Base-by-base conservation (phyloP, 345 rosid species). In the Pistacia atlantica region DNA sequence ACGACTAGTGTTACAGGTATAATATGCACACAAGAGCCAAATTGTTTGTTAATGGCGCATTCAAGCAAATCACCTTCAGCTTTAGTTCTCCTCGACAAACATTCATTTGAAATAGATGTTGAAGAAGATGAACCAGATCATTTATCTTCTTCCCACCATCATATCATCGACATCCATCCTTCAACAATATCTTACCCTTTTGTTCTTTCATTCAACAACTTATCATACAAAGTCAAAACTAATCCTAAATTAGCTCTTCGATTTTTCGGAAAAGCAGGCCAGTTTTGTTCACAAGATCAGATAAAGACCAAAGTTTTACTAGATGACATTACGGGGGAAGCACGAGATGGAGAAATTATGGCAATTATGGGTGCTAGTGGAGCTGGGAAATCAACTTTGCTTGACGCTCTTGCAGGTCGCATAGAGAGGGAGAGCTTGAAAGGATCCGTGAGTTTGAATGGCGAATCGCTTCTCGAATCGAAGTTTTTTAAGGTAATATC, bases 311-410 rank as follows among this genome's bases (percentile, higher is more conserved):
- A 83, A 73, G 65, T 82, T 14, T 83, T 85, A 13, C 80, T 85
- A 11, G 75, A 85, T 42, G 57, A 67, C 49, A 22, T 67, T 48
- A 75, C 86, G 3, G 84, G 84, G 1, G 81, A 76, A 72, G 88
- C 88, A 0, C 65, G 84, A 11, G 86, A 85, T 8, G 88, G 86
- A 0, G 88, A 85, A 65, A 83, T 85, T 8, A 37, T 80, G 46
- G 86, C 88, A 0, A 82, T 85, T 37, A 79, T 83, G 0, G 88
- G 88, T 1, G 83, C 88, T 2, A 83, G 88, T 48, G 86, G 88
- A 4, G 77, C 88, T 0, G 88, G 88, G 2, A 83, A 85, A 74
- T 80, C 88, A 22, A 85, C 86, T 4, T 75, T 85, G 28, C 67
- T 85, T 48, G 88, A 85, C 52, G 82, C 88, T 1, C 61, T 82